Conservation (phyloP, 148 eudicot genomes). For the Rhododendron griersonianum region DNA sequence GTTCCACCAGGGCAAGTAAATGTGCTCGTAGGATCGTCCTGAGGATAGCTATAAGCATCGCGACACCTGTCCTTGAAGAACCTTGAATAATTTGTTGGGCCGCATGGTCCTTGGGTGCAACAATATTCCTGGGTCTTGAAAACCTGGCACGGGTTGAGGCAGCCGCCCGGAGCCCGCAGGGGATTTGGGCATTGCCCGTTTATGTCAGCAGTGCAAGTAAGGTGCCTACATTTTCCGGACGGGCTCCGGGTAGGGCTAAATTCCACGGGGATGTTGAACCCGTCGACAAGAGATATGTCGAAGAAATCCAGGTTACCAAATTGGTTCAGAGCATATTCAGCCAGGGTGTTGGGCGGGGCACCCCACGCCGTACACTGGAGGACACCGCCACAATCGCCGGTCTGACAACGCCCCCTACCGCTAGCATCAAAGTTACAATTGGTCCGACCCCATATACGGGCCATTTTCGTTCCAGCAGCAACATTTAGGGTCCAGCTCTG, state of each 20-base stretch:
- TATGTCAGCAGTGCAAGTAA: constrained; percentile 16
- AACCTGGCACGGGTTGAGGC: constrained; percentile 34
- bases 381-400: constrained; percentile 27
- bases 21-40: constrained; percentile 42
- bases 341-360: constrained; percentile 15
- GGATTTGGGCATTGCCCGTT: constrained; percentile 22
- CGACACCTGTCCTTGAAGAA: constrained; percentile 30
- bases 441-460: constrained; percentile 33
- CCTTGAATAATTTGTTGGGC: constrained; percentile 18
- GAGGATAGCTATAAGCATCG: constrained; percentile 42
- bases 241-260: constrained; percentile 22
- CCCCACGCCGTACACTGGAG: constrained; percentile 8
- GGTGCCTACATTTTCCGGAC: constrained; percentile 1
- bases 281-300: constrained; percentile 57
- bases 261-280: constrained; percentile 50
- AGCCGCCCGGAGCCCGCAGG: constrained; percentile 19
- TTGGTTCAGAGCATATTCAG: constrained; percentile 11
- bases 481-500: constrained; percentile 20
- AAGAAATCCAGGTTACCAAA: constrained; percentile 35
- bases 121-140: constrained; percentile 29
- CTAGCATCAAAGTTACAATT: constrained; percentile 24
- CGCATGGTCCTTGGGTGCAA: constrained; percentile 19
- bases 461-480: constrained; percentile 16
- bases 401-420: constrained; percentile 23
- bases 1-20: constrained; percentile 42